Evolutionary conservation across 257 asterid species (phyloP), one percentile per base, ranked within the genome.

Genomic region (Nicotiana knightiana): DNA sequence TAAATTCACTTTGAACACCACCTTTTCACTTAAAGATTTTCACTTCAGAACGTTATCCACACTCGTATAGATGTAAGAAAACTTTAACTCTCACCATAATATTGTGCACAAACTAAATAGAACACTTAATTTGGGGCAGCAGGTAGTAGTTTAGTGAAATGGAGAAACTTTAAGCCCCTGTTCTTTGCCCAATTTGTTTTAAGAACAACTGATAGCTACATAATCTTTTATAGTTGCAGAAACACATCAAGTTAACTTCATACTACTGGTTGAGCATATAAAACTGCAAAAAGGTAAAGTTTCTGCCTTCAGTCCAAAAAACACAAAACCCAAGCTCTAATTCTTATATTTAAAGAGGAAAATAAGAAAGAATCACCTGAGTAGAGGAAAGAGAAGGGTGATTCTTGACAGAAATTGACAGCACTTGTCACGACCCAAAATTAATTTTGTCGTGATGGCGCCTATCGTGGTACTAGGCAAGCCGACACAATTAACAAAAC

Each of bases 321-420:
- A 24, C 30, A 21, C 61, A 62, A 10, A 80, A 18, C 21, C 26
- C 59, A 78, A 64, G 8, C 28, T 80, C 28, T 1, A 28, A 80
- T 35, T 26, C 77, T 12, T 71, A 24, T 11, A 48, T 9, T 48
- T 48, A 48, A 35, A 48, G 54, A 8, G 54, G 54, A 48, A 11
- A 48, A 48, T 11, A 37, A 70, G 39, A 8, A 48, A 30, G 12
- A 30, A 24, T 54, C 57, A 93, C 99, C 97, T 93, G 98, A 83
- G 91, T 68, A 37, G 97, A 88, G 53, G 91, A 91, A 78, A 93
- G 95, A 28, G 75, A 77, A 83, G 88, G 86, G 82, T 90, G 86
- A 70, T 84, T 84, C 81, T 39, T 79, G 70, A 91, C 84, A 81
- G 89, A 28, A 28, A 28, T 28, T 28, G 24, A 21, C 24, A 21